These are phyloP conservation scores for Xerocomellus intermedius DNA, from an alignment of 768 basidiomycete genomes.

Conservation along the genomic window DNA sequence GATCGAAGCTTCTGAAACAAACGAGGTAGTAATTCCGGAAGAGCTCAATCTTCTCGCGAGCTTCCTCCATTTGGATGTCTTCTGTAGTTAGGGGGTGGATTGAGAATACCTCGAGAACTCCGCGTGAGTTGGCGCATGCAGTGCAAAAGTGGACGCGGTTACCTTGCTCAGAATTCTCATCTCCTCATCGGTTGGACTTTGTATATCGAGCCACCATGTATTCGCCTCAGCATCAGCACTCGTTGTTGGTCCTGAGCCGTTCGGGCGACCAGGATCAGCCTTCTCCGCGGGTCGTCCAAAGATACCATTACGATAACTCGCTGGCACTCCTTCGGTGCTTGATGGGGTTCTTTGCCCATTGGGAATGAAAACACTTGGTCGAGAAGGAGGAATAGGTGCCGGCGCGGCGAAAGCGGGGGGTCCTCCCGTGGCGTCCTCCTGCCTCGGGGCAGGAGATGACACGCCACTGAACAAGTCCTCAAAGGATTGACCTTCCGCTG, in stretches of 20 bases:
- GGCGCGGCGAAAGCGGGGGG: slow-evolving; percentile 5
- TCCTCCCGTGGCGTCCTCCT: slow-evolving; percentile 6
- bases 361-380: slow-evolving; percentile 1
- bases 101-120: slow-evolving; percentile 70
- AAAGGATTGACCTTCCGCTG: slow-evolving; percentile 90
- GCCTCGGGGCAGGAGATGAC: slow-evolving; percentile 16
- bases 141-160: slow-evolving; percentile 11
- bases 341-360: slow-evolving; percentile 9
- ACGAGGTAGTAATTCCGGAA: slow-evolving; percentile 99
- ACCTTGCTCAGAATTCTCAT: slow-evolving; percentile 97
- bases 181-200: slow-evolving; percentile 94
- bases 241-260: slow-evolving; percentile 23
- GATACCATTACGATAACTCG: slow-evolving; percentile 13
- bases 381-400: slow-evolving; percentile 5
- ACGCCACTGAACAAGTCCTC: slow-evolving; percentile 80
- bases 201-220: slow-evolving; percentile 98
- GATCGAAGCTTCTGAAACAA: slow-evolving; percentile 98
- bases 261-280: slow-evolving; percentile 17
- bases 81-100: slow-evolving; percentile 99
- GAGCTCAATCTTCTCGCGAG: slow-evolving; percentile 98
- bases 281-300: slow-evolving; percentile 22
- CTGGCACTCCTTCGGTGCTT: not conserved
- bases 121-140: not conserved
- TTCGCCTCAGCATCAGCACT: slow-evolving; percentile 56
- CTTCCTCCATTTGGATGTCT: slow-evolving; percentile 99